Conservation (phyloP, 768 basidiomycete species). For the Tephrocybe rancida region DNA sequence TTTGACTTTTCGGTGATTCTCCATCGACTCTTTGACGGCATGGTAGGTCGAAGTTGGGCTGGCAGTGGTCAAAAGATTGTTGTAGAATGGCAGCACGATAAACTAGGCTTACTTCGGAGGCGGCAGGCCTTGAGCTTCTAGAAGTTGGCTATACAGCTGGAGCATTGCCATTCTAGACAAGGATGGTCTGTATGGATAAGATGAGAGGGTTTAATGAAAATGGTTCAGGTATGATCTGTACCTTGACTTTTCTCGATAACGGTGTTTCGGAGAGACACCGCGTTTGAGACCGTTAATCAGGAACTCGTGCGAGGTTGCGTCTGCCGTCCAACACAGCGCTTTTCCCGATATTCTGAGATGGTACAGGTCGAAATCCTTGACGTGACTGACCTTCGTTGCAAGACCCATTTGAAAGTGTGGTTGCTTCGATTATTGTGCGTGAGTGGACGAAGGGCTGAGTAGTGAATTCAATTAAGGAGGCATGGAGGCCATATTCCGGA, state of each 20-base stretch:
- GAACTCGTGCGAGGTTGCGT: constrained; percentile 55
- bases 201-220: neutral
- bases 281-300: constrained; percentile 81
- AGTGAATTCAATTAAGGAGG: constrained; percentile 62
- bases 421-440: constrained; percentile 33
- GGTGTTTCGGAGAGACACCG: constrained; percentile 74
- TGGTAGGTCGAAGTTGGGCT: constrained; percentile 40
- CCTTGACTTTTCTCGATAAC: constrained; percentile 65
- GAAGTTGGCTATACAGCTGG: constrained; percentile 38
- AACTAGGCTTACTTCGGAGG: constrained; percentile 17
- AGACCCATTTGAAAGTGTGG: constrained; percentile 37
- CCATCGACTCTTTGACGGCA: constrained; percentile 40
- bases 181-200: constrained; percentile 41
- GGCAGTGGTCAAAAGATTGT: neutral
- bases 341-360: neutral
- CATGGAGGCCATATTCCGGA: constrained; percentile 46
- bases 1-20: constrained; percentile 57
- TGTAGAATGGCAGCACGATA: neutral
- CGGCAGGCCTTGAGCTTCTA: constrained; percentile 16
- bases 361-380: neutral
- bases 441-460: constrained; percentile 60
- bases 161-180: constrained; percentile 59
- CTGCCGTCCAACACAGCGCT: constrained; percentile 77
- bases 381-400: constrained; percentile 68
- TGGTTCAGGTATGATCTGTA: constrained; percentile 22